Conservation (phyloP, 2,329 filamentous ascomycete genomes). For the Stylonectria norvegica region DNA sequence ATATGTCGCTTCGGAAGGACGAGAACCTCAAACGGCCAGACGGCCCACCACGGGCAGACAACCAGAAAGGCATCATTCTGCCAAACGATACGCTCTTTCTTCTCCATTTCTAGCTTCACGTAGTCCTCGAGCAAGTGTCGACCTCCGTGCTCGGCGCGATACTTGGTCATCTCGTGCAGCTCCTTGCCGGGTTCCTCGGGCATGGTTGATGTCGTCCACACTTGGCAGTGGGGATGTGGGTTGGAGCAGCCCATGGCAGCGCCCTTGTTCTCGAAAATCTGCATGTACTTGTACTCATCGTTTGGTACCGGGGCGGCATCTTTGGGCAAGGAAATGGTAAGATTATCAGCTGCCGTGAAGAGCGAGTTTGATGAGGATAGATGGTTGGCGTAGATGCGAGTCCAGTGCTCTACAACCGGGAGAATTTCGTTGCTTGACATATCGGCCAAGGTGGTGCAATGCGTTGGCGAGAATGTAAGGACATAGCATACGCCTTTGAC, state of each 20-base stretch:
- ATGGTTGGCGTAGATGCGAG: constrained; percentile 80
- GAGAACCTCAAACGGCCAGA: constrained; percentile 96
- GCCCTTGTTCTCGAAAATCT: constrained; percentile 99
- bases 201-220: constrained; percentile 89
- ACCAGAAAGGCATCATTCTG: constrained; percentile 83
- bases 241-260: constrained; percentile 98
- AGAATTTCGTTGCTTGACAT: constrained; percentile 74
- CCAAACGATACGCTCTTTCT: constrained; percentile 81
- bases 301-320: constrained; percentile 48
- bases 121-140: constrained; percentile 83
- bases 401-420: constrained; percentile 86
- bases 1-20: constrained; percentile 82
- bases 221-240: constrained; percentile 92
- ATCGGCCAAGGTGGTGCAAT: constrained; percentile 90
- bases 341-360: constrained; percentile 36
- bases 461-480: constrained; percentile 85
- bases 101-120: constrained; percentile 74
- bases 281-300: constrained; percentile 91
- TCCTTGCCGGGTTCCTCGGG: constrained; percentile 87
- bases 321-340: constrained; percentile 38
- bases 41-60: constrained; percentile 95
- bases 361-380: constrained; percentile 70
- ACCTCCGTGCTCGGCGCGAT: constrained; percentile 68
- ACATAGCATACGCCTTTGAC: constrained; percentile 97
- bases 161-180: constrained; percentile 72